phyloP scores from a whole-genome alignment of 495 filamentous ascomycete species.

The Letharia columbiana region DNA sequence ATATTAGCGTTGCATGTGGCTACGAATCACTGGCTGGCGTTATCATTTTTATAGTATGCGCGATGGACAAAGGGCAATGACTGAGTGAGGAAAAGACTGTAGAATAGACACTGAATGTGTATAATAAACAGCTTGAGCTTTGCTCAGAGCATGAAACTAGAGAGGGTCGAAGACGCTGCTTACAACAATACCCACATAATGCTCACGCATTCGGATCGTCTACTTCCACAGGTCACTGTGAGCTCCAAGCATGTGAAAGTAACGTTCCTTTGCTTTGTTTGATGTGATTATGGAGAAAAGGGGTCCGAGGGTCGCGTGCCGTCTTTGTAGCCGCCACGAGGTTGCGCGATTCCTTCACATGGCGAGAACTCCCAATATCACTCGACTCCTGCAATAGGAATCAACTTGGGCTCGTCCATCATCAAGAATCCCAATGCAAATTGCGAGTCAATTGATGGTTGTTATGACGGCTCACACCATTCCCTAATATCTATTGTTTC shows the following conservation, averaged over 20 bases:
- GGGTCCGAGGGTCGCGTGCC: not conserved
- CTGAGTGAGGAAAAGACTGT: not conserved
- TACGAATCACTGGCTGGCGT: conserved; percentile 28
- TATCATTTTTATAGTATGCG: not conserved
- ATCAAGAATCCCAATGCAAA: not conserved
- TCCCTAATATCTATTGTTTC: not conserved
- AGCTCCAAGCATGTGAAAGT: not conserved
- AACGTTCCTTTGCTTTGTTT: not conserved
- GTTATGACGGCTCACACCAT: not conserved
- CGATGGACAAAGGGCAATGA: not conserved
- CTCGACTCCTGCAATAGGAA: not conserved
- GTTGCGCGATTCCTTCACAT: not conserved
- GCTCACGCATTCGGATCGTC: not conserved
- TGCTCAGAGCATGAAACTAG: not conserved
- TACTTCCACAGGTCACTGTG: too few species aligned
- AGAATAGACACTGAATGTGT: not conserved
- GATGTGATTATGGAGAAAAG: not conserved
- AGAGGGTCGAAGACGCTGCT: not conserved
- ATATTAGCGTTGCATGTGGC: conserved; percentile 22
- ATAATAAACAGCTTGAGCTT: not conserved
- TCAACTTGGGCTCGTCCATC: not conserved
- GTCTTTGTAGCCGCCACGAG: not conserved
- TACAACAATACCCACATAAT: not conserved
- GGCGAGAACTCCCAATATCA: not conserved
- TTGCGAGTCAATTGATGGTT: not conserved